Evolutionary conservation across 164 flowering plant species (phyloP).

Genomic region (Houttuynia cordata): DNA sequence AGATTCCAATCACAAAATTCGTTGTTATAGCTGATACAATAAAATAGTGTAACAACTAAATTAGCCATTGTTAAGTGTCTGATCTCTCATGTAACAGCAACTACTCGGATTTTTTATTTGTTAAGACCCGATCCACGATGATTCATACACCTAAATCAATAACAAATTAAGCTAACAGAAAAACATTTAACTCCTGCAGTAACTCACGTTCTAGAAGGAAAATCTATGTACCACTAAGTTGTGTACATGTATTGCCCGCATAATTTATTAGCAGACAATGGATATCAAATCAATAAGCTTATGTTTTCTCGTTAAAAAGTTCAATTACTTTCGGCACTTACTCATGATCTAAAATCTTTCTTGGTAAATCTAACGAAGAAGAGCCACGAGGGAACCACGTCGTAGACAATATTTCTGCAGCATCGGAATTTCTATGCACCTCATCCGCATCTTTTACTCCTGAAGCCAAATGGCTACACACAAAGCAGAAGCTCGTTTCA

Average conservation of each 20-base stretch:
- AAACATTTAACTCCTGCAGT: not conserved
- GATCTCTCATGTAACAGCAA: too few relatives aligned
- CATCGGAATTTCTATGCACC: constrained; percentile 41
- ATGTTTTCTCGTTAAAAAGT: not conserved
- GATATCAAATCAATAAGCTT: too few relatives aligned
- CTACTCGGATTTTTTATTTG: too few relatives aligned
- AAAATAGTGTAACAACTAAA: too few relatives aligned
- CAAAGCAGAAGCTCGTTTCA: constrained; percentile 75
- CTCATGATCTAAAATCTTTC: constrained; percentile 61
- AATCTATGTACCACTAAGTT: not conserved
- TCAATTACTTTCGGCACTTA: constrained; percentile 17
- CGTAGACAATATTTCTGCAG: constrained; percentile 35
- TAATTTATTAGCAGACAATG: too few relatives aligned
- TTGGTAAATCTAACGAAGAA: constrained; percentile 37
- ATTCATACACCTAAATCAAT: not conserved
- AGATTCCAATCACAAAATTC: too few relatives aligned
- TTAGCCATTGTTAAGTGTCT: too few relatives aligned
- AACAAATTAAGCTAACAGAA: not conserved
- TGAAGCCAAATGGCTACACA: constrained; percentile 66
- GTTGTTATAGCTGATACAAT: too few relatives aligned
- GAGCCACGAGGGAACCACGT: constrained; percentile 49
- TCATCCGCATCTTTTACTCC: constrained; percentile 60
- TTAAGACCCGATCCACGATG: not conserved
- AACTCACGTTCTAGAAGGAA: not conserved
- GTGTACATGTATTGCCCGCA: not conserved